A percentile compares a stretch with the other conserved stretches of the same genome.
Evolutionary conservation across 2,329 filamentous ascomycete genomes (phyloP).

Genomic region (Fusarium sp.): DNA sequence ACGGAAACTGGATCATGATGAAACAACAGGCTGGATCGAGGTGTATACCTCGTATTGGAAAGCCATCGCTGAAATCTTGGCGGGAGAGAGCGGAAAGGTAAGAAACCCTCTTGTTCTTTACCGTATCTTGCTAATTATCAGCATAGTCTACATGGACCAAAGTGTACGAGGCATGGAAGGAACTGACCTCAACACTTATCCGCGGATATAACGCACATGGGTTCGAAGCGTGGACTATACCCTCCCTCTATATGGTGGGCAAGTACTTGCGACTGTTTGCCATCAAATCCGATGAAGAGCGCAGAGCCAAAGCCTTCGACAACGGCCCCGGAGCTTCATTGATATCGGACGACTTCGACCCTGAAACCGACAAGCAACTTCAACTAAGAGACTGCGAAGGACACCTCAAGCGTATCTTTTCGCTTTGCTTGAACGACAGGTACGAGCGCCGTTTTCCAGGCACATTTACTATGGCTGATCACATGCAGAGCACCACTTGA

Average conservation of each 20-base stretch:
- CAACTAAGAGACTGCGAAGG: slow-evolving; percentile 92
- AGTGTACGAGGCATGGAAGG: slow-evolving; percentile 91
- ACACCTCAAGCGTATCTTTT: slow-evolving; percentile 92
- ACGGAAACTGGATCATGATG: slow-evolving; percentile 70
- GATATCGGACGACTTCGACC: slow-evolving; percentile 86
- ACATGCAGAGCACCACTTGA: slow-evolving; percentile 75
- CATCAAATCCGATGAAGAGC: slow-evolving; percentile 86
- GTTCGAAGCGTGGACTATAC: slow-evolving; percentile 92
- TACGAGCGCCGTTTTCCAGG: slow-evolving; percentile 55
- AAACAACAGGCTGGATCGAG: slow-evolving; percentile 86
- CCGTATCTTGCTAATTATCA: slow-evolving; percentile 31
- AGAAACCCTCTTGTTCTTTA: slow-evolving; percentile 1
- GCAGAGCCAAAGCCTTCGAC: slow-evolving; percentile 55
- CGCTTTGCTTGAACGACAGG: slow-evolving; percentile 90
- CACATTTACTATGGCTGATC: slow-evolving; percentile 10
- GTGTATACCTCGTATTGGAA: slow-evolving; percentile 89
- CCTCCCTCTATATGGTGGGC: slow-evolving; percentile 87
- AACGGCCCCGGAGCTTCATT: slow-evolving; percentile 57
- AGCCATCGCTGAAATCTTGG: slow-evolving; percentile 79
- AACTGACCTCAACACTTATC: slow-evolving; percentile 80
- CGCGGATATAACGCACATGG: slow-evolving; percentile 82
- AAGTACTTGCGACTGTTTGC: slow-evolving; percentile 90
- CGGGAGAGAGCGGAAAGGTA: slow-evolving; percentile 59
- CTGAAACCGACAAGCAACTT: slow-evolving; percentile 81
- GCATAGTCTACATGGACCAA: slow-evolving; percentile 76